Conservation (phyloP, 129 eudicot genomes). For the Kitagawia praeruptora region DNA sequence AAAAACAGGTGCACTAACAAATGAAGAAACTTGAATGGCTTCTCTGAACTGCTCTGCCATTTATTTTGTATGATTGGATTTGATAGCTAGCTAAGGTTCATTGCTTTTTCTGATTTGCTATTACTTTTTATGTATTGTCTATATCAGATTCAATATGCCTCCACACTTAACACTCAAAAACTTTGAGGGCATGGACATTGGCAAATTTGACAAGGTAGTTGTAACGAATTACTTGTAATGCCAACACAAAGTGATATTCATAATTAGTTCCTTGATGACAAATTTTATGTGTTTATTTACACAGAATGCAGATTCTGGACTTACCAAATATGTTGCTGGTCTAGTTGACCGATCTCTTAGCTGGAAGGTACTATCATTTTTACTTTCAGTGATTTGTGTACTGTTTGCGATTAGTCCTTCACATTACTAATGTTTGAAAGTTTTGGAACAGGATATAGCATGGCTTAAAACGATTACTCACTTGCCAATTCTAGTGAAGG, state of each 20-base stretch:
- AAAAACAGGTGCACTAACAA: slow-evolving; percentile 64
- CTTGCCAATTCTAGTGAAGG: slow-evolving; percentile 81
- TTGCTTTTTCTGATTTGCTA: not conserved
- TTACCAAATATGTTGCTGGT: slow-evolving; percentile 81
- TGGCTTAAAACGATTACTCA: slow-evolving; percentile 90
- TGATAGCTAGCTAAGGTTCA: not conserved
- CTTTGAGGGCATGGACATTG: slow-evolving; percentile 76
- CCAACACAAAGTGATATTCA: not conserved
- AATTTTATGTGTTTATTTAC: slow-evolving; percentile 6
- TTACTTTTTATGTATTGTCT: slow-evolving; percentile 1
- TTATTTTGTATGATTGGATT: not conserved
- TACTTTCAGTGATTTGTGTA: not conserved
- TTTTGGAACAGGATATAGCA: slow-evolving; percentile 53
- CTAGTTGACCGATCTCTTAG: slow-evolving; percentile 83
- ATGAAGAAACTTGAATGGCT: slow-evolving; percentile 5
- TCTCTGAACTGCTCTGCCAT: not conserved
- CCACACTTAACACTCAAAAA: slow-evolving; percentile 62
- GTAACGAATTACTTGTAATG: not conserved
- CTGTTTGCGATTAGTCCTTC: not conserved
- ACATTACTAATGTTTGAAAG: not conserved
- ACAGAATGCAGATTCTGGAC: slow-evolving; percentile 87
- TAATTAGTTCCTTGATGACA: slow-evolving; percentile 1
- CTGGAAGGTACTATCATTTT: slow-evolving; percentile 57
- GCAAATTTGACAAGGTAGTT: slow-evolving; percentile 66
- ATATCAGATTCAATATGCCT: slow-evolving; percentile 62